Base-by-base conservation (phyloP, 371 early-diverging fungal species). In the Paraphysoderma sedebokerense region DNA sequence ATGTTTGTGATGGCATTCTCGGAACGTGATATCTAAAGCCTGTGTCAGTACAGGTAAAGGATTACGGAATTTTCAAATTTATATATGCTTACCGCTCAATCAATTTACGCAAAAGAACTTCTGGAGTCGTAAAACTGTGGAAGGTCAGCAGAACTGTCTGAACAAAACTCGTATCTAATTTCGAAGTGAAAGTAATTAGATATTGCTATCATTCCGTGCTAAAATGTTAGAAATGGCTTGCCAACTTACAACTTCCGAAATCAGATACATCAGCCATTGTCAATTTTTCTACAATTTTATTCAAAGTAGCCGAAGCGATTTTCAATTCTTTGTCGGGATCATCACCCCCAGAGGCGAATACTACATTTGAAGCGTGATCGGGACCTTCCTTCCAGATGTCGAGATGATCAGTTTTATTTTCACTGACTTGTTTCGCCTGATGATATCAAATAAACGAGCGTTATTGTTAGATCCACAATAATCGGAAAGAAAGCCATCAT, bases 141-240 rank as follows among this genome's bases (percentile, higher is more conserved):
- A 59, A 63, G 13, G 64, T 63, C 1, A 59, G 45, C 26, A 63
- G 38, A 45, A 63, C 60, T 6, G 61, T 61, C 41, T 57, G 50
- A 30, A 59, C 50, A 45, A 58, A 58, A 12, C 54, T 51, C 17
- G 57, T 45, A 32, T 63, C 56, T 46, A 28, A 1, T 1, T 2
- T 2, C 12, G 37, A 1, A 5, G 0, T 17, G 3, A 13, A 12
- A 2, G 24, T 12, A 0, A 2, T 22, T 22, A n/a, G 15, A 12
- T 20, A 7, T 13, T 23, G 38, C 0, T 12, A 12, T 0, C 15
- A 6, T 0, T 19, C 23, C 11, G 2, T 7, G 2, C 2, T 15
- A 29, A 9, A 41, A 4, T 9, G 1, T 19, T 39, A 9, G n/a
- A 15, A 20, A 36, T 13, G 11, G 11, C n/a, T n/a, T n/a, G n/a